Evolutionary conservation across 352 stramenopile species (phyloP), one percentile per base, ranked within the genome.

Genomic region (Blastocystis sp.): DNA sequence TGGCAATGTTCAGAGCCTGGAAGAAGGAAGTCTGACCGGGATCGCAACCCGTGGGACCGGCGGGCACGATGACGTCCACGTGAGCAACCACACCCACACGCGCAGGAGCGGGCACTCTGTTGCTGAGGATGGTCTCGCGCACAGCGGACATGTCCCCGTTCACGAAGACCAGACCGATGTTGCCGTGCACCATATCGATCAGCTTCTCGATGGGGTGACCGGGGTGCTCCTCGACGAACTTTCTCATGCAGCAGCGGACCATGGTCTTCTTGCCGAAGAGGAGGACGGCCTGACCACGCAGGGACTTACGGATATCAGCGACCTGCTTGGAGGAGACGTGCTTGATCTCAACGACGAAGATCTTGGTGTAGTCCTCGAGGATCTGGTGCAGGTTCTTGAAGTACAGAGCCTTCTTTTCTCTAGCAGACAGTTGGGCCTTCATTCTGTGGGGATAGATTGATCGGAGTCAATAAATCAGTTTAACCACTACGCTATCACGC

Each of bases 201-300:
- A 98, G 86, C 81, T 92, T 88, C 89, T 96, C 93, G 66, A 97
- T 93, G 88, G 95, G 96, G 91, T 97, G 94, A 89, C 93, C 96
- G 40, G 95, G 95, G 92, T 99, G 98, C 89, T 98, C 96, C 89
- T 97, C 95, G 38, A 97, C 76, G 92, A 94, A 99, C 89, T 96
- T 96, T 90, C 92, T 92, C 89, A 99, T 97, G 89, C 97, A 95
- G 91, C 98, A 98, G 89, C 96, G 93, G 93, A 99, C 99, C 91
- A 98, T 95, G 90, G 97, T 99, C 78, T 99, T 99, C 93, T 99
- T 99, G 91, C 97, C 97, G 96, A 99, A 98, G 89, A 99, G 93
- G 70, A 99, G 92, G 69, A 98, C 95, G 74, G 95, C 97, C 78
- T 93, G 93, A 90, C 94, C 94, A 89, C 96, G 95, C 28, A 99